Evolutionary conservation across 257 asterid species (phyloP).

Genomic region (Sherardia arvensis): DNA sequence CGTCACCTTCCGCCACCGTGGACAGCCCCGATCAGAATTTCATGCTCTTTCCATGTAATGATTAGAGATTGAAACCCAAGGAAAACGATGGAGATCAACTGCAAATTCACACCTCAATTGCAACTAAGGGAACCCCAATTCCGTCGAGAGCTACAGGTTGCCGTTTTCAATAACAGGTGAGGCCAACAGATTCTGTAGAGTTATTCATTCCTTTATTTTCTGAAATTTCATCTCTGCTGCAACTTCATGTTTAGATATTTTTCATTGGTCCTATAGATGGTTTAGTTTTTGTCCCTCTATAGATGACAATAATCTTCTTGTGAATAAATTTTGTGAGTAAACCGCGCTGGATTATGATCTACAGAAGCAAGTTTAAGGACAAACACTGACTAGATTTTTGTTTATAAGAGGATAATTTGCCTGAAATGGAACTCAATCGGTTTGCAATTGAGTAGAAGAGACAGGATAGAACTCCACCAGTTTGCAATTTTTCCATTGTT

Average conservation of each 20-base stretch:
- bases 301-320: background rate
- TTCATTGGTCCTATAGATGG: background rate
- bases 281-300: background rate
- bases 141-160: constrained; percentile 14
- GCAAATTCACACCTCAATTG: constrained; percentile 39
- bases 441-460: background rate
- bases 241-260: background rate
- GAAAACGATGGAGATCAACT: constrained; percentile 52
- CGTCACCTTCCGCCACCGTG: background rate
- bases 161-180: constrained; percentile 16
- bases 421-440: background rate
- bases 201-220: background rate
- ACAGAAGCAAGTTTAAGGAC: background rate
- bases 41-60: constrained; percentile 12
- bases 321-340: background rate
- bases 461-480: too few relatives aligned
- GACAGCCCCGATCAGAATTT: background rate
- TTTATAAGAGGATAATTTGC: background rate
- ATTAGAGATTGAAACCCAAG: constrained; percentile 2
- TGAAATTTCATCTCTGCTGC: background rate
- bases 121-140: constrained; percentile 25
- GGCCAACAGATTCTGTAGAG: background rate
- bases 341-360: background rate
- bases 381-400: background rate
- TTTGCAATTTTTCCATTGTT: background rate